A percentile compares a stretch with the other conserved stretches of the same genome.
phyloP scores from a whole-genome alignment of 805 yeast species.

The Ogataea ganodermae region DNA sequence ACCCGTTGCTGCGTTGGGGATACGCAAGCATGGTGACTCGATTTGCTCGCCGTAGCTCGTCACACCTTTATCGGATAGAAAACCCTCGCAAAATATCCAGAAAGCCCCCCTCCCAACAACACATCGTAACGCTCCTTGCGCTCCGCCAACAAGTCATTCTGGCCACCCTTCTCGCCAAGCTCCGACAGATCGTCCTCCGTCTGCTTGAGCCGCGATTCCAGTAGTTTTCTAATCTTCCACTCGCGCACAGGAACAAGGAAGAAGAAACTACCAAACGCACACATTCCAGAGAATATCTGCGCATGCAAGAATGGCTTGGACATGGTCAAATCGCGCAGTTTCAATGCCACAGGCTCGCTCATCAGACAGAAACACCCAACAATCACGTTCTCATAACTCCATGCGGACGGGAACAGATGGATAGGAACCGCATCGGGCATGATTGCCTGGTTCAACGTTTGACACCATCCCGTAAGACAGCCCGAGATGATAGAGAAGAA shows the following conservation, averaged over 20 bases:
- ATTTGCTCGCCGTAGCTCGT: not conserved
- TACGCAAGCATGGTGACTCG: not conserved
- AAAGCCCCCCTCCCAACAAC: conserved; percentile 13
- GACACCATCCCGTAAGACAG: conserved; percentile 46
- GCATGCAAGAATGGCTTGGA: conserved; percentile 54
- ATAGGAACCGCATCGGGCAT: conserved; percentile 33
- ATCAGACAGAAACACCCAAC: conserved; percentile 32
- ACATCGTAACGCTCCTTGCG: conserved; percentile 20
- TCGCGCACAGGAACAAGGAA: conserved; percentile 51
- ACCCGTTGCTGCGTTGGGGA: too few species aligned
- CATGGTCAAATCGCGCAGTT: conserved; percentile 21
- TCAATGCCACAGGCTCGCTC: conserved; percentile 34
- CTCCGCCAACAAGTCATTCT: not conserved
- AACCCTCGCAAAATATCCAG: conserved; percentile 23
- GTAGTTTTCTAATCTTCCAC: conserved; percentile 44
- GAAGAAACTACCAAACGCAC: conserved; percentile 44
- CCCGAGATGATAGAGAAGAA: conserved; percentile 46
- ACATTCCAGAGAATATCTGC: conserved; percentile 61
- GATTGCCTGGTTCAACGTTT: conserved; percentile 32
- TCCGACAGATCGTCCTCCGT: conserved; percentile 9
- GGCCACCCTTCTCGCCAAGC: not conserved
- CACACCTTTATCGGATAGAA: conserved; percentile 28
- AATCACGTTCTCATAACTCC: conserved; percentile 29
- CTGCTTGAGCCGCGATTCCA: conserved; percentile 24
- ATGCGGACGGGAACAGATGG: conserved; percentile 32